Percentiles rank a stretch among this genome's conserved stretches.
These are phyloP conservation scores for Suaeda aralocaspica DNA, from an alignment of 148 eudicot species.

Conservation along the genomic window DNA sequence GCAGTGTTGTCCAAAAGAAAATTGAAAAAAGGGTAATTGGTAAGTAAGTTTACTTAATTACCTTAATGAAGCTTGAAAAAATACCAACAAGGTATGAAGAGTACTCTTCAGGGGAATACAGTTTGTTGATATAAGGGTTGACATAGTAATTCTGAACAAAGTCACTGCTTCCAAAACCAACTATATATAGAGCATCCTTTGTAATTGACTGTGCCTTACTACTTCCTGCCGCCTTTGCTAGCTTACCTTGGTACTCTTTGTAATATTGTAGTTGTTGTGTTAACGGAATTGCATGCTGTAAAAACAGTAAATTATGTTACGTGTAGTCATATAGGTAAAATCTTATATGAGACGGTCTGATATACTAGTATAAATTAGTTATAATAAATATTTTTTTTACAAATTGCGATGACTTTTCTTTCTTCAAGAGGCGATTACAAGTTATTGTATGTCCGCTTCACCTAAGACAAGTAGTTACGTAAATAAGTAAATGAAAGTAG, in stretches of 20 bases:
- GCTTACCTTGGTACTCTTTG: constrained; percentile 82
- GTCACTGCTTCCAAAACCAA: constrained; percentile 80
- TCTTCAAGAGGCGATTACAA: too few species aligned
- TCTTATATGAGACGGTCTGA: too few species aligned
- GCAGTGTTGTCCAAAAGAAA: too few species aligned
- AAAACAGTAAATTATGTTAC: background rate
- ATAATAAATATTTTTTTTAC: too few species aligned
- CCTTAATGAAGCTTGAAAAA: constrained; percentile 60
- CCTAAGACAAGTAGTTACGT: too few species aligned
- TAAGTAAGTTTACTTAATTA: constrained; percentile 15
- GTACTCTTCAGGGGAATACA: constrained; percentile 69
- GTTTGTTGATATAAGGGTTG: constrained; percentile 64
- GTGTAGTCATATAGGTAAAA: background rate
- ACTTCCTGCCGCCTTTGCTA: constrained; percentile 59
- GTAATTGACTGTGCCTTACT: constrained; percentile 56
- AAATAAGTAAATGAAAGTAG: too few species aligned
- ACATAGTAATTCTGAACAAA: constrained; percentile 79
- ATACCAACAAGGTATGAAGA: constrained; percentile 53
- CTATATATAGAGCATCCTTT: constrained; percentile 52
- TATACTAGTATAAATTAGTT: too few species aligned
- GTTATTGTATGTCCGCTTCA: too few species aligned
- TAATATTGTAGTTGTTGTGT: constrained; percentile 65
- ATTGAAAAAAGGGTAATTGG: background rate
- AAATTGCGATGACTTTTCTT: too few species aligned
- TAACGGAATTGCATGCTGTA: constrained; percentile 83